These are phyloP conservation scores for Linnemannia schmuckeri DNA, from an alignment of 192 early-diverging fungal species.

Conservation along the genomic window DNA sequence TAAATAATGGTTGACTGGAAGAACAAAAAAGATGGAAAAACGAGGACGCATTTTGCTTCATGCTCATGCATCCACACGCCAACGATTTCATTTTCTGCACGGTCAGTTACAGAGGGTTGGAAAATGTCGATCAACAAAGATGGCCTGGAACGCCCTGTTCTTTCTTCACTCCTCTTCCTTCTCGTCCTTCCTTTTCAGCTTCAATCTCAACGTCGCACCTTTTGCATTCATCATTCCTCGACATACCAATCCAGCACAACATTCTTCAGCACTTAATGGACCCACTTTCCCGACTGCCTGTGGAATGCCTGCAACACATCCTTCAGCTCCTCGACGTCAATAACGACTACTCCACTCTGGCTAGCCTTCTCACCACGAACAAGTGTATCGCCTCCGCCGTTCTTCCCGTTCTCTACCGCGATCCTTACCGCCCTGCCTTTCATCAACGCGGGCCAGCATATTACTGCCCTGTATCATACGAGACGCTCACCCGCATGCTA, in stretches of 20 bases:
- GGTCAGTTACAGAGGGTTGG: not conserved
- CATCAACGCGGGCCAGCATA: not conserved
- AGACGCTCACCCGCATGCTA: not conserved
- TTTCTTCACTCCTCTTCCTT: not conserved
- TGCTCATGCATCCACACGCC: too few relatives aligned
- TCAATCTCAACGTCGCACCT: not conserved
- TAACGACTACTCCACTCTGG: not conserved
- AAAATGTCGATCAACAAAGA: too few relatives aligned
- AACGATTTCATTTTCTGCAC: too few relatives aligned
- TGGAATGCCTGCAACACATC: not conserved
- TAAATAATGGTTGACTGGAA: too few relatives aligned
- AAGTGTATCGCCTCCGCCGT: not conserved
- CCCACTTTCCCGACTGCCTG: not conserved
- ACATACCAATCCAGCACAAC: not conserved
- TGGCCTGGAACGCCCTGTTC: too few relatives aligned
- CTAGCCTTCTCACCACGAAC: not conserved
- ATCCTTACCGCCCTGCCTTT: not conserved
- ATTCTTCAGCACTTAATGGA: not conserved
- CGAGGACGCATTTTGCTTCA: too few relatives aligned
- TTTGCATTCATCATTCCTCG: not conserved
- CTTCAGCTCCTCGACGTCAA: not conserved
- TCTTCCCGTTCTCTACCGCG: not conserved
- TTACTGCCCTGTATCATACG: not conserved
- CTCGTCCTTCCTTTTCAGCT: not conserved
- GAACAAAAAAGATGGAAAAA: too few relatives aligned